Evolutionary conservation across 2,329 filamentous ascomycete species (phyloP), one percentile per base, ranked within the genome.

Genomic region (Fusarium sp.): DNA sequence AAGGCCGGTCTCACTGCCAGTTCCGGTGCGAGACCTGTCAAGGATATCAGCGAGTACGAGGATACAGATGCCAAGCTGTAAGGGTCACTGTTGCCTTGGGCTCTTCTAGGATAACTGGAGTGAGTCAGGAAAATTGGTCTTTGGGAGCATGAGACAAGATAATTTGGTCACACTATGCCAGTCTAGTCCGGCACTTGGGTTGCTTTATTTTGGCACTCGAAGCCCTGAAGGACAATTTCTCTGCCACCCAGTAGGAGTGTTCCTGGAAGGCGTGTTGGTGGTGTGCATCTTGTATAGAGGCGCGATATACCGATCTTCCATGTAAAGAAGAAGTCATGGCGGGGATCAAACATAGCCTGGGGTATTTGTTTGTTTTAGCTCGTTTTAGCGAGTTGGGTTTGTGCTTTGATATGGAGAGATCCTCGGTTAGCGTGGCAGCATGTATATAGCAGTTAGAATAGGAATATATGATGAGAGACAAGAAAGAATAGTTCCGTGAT

Each of bases 61-160:
- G 95, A 98, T 64, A 84, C 91, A 64, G 93, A 93, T 69, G 83
- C 92, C 16, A 98, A 98, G 83, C 85, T 98, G 61, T 95, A 38
- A 69, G 32, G 6, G 38, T 38, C 34, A 29, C 12, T 16, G 30
- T n/a, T 41, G 41, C 49, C 48, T 60, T 52, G 40, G 18, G 12
- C 30, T 57, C 16, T 64, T 47, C 34, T 41, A 25, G 24, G 49
- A 48, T 59, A 59, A 54, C 22, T 62, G 25, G 40, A 63, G 43
- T 55, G 25, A 27, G 10, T 18, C 34, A 18, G 6, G 34, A 12
- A 38, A 12, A n/a, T 38, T 11, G 34, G 34, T 38, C 18, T 38
- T 38, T 1, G 34, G 18, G 18, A 38, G 10, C 10, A 11, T 38
- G 34, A 38, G 10, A 38, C 34, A n/a, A n/a, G 34, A 12, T 38